Conservation (phyloP, 1,139 yeast species). For the Geotrichum histeridarum region DNA sequence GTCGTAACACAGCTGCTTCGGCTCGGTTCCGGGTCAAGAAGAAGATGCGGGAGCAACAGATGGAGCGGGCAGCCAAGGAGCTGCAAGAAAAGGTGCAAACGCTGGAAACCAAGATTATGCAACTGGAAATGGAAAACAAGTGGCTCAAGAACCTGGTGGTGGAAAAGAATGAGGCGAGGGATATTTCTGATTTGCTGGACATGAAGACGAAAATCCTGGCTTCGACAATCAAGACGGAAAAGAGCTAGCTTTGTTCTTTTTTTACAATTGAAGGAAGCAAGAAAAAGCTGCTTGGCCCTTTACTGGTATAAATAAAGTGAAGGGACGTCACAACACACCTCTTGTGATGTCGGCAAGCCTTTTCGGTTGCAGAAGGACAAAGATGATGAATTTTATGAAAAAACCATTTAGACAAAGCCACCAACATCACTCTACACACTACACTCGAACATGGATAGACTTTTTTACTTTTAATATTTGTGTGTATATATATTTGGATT, state of each 20-base stretch:
- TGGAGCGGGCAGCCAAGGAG: constrained; percentile 63
- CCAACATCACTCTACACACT: too few relatives aligned
- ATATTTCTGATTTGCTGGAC: constrained; percentile 30
- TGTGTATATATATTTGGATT: too few relatives aligned
- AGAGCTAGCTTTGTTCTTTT: constrained; percentile 3
- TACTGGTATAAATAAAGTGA: neutral
- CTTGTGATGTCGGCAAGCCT: too few relatives aligned
- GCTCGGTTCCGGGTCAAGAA: constrained; percentile 77
- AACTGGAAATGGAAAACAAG: constrained; percentile 79
- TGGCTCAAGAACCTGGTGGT: constrained; percentile 70
- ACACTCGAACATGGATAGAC: neutral
- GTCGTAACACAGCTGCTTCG: constrained; percentile 75
- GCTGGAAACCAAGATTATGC: constrained; percentile 59
- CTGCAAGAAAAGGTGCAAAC: constrained; percentile 56
- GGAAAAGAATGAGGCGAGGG: constrained; percentile 49
- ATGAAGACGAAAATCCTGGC: constrained; percentile 29
- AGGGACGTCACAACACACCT: too few relatives aligned
- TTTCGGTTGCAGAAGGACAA: too few relatives aligned
- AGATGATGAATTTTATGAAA: too few relatives aligned
- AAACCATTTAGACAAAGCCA: too few relatives aligned
- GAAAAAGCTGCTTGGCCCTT: neutral
- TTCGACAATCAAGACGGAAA: neutral
- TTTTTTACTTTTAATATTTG: too few relatives aligned
- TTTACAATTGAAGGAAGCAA: constrained; percentile 1
- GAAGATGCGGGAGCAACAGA: constrained; percentile 77